Evolutionary conservation across 2,329 filamentous ascomycete genomes (phyloP).

Genomic region (Trichoderma asperellum): DNA sequence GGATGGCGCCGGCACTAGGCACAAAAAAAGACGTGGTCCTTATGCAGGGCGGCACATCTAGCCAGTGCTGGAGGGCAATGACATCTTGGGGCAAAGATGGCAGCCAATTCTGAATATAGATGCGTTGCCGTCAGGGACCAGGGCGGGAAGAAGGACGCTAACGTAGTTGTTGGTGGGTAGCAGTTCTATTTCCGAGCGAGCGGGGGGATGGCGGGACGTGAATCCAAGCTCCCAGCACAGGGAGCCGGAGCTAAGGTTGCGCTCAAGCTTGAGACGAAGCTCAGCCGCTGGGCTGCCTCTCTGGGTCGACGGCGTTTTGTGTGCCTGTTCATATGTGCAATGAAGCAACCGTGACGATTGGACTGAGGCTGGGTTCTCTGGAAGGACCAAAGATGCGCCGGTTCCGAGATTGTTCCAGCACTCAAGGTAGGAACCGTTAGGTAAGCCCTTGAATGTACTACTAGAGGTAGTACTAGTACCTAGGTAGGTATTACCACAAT

Average conservation of each 20-base stretch:
- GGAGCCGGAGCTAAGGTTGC: background rate
- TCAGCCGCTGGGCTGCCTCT: slow-evolving; percentile 2
- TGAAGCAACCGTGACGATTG: background rate
- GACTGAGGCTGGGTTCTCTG: background rate
- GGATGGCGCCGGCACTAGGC: slow-evolving; percentile 6
- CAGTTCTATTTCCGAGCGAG: background rate
- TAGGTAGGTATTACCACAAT: background rate
- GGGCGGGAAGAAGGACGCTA: background rate
- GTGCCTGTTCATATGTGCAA: background rate
- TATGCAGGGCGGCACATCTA: slow-evolving; percentile 5
- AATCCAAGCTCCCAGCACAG: background rate
- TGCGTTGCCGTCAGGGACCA: slow-evolving; percentile 9
- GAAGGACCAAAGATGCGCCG: slow-evolving; percentile 18
- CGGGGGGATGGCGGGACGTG: slow-evolving; percentile 10
- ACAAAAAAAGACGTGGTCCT: background rate
- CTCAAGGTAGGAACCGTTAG: background rate
- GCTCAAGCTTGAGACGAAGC: background rate
- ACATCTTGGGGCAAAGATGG: background rate
- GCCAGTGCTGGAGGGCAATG: slow-evolving; percentile 5
- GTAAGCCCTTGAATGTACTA: too few species aligned
- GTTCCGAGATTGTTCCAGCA: background rate
- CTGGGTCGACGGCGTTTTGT: background rate
- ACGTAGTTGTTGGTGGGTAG: background rate
- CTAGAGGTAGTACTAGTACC: background rate
- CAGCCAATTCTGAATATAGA: slow-evolving; percentile 3